These are phyloP conservation scores for Ganoderma resinaceum DNA, from an alignment of 1,284 basidiomycete species.

Conservation along the genomic window DNA sequence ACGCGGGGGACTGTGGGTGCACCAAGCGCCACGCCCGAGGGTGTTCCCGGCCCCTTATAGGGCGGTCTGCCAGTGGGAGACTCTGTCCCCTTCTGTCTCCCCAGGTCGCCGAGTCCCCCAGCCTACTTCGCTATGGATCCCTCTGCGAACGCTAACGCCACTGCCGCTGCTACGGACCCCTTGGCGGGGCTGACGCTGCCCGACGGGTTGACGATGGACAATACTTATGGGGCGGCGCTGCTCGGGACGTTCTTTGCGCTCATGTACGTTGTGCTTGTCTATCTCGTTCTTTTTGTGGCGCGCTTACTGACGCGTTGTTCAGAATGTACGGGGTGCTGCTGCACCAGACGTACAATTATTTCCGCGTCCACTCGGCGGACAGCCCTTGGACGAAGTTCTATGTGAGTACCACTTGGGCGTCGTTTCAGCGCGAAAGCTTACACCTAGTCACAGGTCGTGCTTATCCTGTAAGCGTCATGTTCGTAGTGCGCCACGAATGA, in stretches of 20 bases:
- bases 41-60: not conserved
- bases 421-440: not conserved
- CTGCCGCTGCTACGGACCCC: not conserved
- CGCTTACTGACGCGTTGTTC: not conserved
- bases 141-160: not conserved
- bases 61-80: not conserved
- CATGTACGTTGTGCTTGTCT: not conserved
- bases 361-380: not conserved
- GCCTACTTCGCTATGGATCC: not conserved
- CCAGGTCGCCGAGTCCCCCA: not conserved
- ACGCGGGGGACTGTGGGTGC: not conserved
- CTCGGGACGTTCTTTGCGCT: conserved; percentile 8
- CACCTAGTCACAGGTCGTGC: not conserved
- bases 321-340: conserved; percentile 2
- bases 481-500: not conserved
- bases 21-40: not conserved
- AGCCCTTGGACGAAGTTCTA: not conserved
- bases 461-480: not conserved
- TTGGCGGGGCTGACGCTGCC: not conserved
- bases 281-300: not conserved
- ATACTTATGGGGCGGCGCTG: conserved; percentile 15
- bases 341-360: conserved; percentile 1
- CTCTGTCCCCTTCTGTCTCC: not conserved
- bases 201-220: conserved; percentile 5
- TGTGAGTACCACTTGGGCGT: not conserved